Conservation (phyloP, 441 rosid species). For the Corymbia calophylla region DNA sequence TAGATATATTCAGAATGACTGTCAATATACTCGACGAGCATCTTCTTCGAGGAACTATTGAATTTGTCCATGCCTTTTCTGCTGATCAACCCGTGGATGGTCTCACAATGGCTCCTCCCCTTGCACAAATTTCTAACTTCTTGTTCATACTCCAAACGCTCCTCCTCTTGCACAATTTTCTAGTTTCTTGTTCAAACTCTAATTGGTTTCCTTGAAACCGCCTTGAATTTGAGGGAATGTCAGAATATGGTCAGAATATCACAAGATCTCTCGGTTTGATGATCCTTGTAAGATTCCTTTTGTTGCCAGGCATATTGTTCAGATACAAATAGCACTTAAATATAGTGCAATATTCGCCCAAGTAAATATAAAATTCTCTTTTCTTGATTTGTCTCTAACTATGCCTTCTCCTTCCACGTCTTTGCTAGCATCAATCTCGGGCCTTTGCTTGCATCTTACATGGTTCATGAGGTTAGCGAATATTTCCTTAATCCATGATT, state of each 20-base stretch:
- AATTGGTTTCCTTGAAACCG: background rate
- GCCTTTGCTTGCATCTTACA: background rate
- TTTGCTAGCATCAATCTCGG: background rate
- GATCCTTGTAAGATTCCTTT: background rate
- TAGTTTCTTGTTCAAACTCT: background rate
- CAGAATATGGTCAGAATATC: background rate
- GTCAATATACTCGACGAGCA: background rate
- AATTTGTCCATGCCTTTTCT: background rate
- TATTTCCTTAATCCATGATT: background rate
- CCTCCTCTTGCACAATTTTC: background rate
- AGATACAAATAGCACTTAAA: background rate
- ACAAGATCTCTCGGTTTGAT: background rate
- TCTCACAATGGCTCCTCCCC: background rate
- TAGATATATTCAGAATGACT: background rate
- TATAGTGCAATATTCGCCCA: background rate
- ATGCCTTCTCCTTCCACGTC: too few species aligned
- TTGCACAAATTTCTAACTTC: background rate
- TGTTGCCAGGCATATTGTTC: background rate
- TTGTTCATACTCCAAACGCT: background rate
- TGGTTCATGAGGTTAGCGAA: background rate
- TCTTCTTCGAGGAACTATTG: background rate
- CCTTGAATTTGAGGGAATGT: background rate
- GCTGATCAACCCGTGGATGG: background rate
- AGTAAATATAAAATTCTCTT: too few species aligned
- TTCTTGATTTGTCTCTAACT: too few species aligned